Base-by-base conservation (phyloP, 495 filamentous ascomycete genomes). In the Daldinia loculata region DNA sequence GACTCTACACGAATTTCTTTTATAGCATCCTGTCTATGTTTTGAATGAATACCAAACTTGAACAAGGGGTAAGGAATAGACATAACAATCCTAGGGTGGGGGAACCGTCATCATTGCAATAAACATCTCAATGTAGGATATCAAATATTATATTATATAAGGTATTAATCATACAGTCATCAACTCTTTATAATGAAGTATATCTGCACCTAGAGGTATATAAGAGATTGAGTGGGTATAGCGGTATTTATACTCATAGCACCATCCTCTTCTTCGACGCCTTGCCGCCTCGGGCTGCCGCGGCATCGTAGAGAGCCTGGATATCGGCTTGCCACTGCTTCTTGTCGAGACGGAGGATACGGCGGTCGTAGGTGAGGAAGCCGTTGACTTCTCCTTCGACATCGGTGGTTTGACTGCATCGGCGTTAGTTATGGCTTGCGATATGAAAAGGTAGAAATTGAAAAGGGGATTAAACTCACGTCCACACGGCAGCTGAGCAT, bases 371-470 rank as follows among this genome's bases (percentile, higher is more conserved):
- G 2, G 89, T 90, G 65, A 90, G 76, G 61, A 92, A 74, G 4
- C 90, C 90, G 69, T 92, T 92, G 51, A 91, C 86, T 77, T 92
- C 90, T n/a, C 89, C 89, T 75, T 92, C 90, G 9, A 92, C 89
- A 71, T 92, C 89, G 0, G 88, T 90, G 1, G 89, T 91, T 75
- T 92, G 89, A 15, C 89, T 91, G 80, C 0, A 26, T 30, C 12
- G 29, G 19, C 34, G 66, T 67, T 66, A 70, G 63, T 29, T 56
- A 43, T 43, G 8, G 4, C 45, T 38, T 39, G 6, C 1, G 12
- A 9, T 29, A 9, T 45, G 5, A 22, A 34, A 9, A 7, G 7
- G 30, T 9, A 32, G 39, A 6, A 6, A 50, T 30, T 12, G 39
- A 14, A 51, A 50, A 24, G 38, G 15, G 55, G 26, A 4, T 15